These are phyloP conservation scores for Allomyces macrogynus DNA, from an alignment of 192 early-diverging fungal genomes.

Conservation along the genomic window DNA sequence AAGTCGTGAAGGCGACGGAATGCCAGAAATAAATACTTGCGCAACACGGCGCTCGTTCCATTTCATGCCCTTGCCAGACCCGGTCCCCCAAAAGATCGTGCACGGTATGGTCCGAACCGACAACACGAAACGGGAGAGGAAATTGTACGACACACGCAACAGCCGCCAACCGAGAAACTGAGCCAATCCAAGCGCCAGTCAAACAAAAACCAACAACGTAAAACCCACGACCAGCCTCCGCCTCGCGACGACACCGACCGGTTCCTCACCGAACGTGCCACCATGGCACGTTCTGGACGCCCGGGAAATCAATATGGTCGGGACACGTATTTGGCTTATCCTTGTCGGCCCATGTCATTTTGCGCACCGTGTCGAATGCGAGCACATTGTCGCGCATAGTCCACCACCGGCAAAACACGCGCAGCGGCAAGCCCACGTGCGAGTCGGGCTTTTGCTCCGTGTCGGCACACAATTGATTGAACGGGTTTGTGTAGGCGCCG, in stretches of 20 bases:
- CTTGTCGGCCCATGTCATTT: neutral
- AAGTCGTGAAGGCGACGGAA: too few relatives aligned
- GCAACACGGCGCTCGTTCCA: too few relatives aligned
- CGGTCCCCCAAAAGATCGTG: too few relatives aligned
- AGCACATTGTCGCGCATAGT: neutral
- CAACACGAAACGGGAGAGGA: too few relatives aligned
- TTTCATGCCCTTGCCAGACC: too few relatives aligned
- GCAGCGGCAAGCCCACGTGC: neutral
- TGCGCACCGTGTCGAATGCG: neutral
- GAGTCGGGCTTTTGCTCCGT: neutral
- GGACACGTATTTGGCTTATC: neutral
- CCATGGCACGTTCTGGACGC: neutral
- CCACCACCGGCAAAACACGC: neutral
- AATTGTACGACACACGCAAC: too few relatives aligned
- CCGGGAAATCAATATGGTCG: neutral
- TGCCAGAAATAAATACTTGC: too few relatives aligned
- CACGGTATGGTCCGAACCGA: too few relatives aligned
- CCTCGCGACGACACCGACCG: too few relatives aligned
- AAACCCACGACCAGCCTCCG: too few relatives aligned
- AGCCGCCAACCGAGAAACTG: too few relatives aligned
- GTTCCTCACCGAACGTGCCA: neutral
- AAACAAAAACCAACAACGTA: neutral
- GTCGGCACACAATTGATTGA: neutral
- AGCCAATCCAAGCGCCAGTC: neutral
- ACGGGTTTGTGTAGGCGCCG: neutral